A percentile compares a stretch with the other conserved stretches of the same genome.
These are phyloP conservation scores for Biscogniauxia marginata DNA, from an alignment of 2,329 filamentous ascomycete species.

Conservation along the genomic window DNA sequence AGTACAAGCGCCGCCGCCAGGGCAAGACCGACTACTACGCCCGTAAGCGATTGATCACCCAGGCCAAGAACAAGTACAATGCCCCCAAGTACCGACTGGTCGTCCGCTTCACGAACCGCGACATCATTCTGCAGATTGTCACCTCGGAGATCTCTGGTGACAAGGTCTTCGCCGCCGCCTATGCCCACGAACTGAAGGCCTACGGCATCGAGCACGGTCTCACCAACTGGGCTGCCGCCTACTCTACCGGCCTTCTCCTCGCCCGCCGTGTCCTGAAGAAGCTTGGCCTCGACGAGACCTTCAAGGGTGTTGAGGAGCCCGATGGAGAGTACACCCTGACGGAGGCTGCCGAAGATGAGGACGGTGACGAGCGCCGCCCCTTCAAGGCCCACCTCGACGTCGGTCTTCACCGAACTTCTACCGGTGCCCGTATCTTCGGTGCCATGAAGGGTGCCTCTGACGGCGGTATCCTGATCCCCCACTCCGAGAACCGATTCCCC, in stretches of 20 bases:
- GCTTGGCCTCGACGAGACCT: conserved; percentile 90
- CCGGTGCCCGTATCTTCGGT: conserved; percentile 97
- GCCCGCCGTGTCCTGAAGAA: conserved; percentile 96
- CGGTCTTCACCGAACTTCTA: conserved; percentile 94
- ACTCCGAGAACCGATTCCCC: conserved; percentile 99
- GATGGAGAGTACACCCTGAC: conserved; percentile 96
- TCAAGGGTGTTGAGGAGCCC: conserved; percentile 93
- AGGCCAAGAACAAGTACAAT: conserved; percentile 99
- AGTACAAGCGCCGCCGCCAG: conserved; percentile 95
- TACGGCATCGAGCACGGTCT: conserved; percentile 98
- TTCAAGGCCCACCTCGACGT: conserved; percentile 99
- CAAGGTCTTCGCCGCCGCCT: conserved; percentile 92
- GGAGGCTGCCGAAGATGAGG: conserved; percentile 79
- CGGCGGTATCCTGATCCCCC: conserved; percentile 93
- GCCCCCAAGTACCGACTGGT: conserved; percentile 99
- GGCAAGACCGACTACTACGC: conserved; percentile 99
- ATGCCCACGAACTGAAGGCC: conserved; percentile 95
- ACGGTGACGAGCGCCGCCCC: conserved; percentile 90
- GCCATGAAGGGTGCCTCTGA: conserved; percentile 99
- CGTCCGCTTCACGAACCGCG: conserved; percentile 98
- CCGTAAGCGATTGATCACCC: conserved; percentile 98
- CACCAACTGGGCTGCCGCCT: conserved; percentile 99
- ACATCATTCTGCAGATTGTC: conserved; percentile 98
- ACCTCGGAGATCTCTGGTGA: conserved; percentile 94
- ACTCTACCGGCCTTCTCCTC: conserved; percentile 93